Percentiles rank a stretch among this genome's conserved stretches.
Conservation (phyloP, 768 basidiomycete genomes). For the Wakefieldia striispora region DNA sequence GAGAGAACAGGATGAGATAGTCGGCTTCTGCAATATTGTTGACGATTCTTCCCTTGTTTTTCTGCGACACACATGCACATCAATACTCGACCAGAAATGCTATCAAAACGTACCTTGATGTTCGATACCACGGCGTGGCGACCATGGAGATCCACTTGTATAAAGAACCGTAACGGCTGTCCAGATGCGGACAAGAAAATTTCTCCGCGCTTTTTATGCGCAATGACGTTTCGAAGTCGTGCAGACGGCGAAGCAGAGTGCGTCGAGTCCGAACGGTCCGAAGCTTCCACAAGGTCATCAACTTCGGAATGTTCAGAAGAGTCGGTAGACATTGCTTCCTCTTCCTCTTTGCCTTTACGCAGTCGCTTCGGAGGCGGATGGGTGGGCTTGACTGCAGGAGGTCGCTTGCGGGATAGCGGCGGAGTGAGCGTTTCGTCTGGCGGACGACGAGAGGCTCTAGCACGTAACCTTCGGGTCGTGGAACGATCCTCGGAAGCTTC, state of each 20-base stretch:
- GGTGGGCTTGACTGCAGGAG: constrained; percentile 14
- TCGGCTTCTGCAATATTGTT: constrained; percentile 54
- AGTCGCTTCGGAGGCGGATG: constrained; percentile 19
- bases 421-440: constrained; percentile 8
- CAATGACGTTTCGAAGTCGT: constrained; percentile 12
- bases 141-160: constrained; percentile 64
- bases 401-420: constrained; percentile 23
- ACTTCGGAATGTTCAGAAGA: constrained; percentile 17
- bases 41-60: constrained; percentile 61
- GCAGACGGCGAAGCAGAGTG: constrained; percentile 15
- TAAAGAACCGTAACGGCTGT: constrained; percentile 52
- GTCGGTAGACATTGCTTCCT: constrained; percentile 16
- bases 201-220: constrained; percentile 23
- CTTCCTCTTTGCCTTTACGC: constrained; percentile 31
- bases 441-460: not conserved
- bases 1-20: constrained; percentile 55
- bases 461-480: constrained; percentile 3
- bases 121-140: constrained; percentile 47
- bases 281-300: constrained; percentile 13
- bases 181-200: constrained; percentile 48
- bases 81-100: not conserved
- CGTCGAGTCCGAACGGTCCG: constrained; percentile 6
- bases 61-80: constrained; percentile 39
- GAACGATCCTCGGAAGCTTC: constrained; percentile 10
- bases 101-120: constrained; percentile 53